A percentile compares a stretch with the other conserved stretches of the same genome.
phyloP scores from a whole-genome alignment of 805 yeast genomes.

The Pichia exigua region DNA sequence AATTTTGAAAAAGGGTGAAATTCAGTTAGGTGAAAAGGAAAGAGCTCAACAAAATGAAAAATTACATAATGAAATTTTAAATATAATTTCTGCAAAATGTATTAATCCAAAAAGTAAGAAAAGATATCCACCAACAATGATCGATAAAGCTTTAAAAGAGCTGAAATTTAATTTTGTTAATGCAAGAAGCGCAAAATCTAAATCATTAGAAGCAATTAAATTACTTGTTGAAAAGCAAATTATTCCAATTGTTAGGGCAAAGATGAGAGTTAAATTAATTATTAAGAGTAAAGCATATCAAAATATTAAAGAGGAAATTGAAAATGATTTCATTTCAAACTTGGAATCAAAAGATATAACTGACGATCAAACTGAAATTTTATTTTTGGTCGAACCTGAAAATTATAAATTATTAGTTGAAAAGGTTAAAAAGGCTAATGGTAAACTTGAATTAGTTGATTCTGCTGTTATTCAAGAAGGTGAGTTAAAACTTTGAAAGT shows the following conservation, averaged over 20 bases:
- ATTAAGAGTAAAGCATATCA: conserved; percentile 48
- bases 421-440: conserved; percentile 35
- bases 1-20: conserved; percentile 84
- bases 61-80: conserved; percentile 61
- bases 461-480: conserved; percentile 23
- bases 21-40: conserved; percentile 91
- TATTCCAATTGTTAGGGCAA: conserved; percentile 90
- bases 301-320: conserved; percentile 23
- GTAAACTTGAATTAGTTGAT: conserved; percentile 35
- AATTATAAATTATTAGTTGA: conserved; percentile 30
- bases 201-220: conserved; percentile 87
- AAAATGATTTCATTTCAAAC: conserved; percentile 9
- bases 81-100: conserved; percentile 80
- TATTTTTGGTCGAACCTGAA: conserved; percentile 19
- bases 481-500: conserved; percentile 4
- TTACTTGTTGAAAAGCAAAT: conserved; percentile 68
- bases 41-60: conserved; percentile 61
- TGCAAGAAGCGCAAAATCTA: conserved; percentile 55
- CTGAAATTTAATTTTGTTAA: conserved; percentile 73
- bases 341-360: conserved; percentile 8
- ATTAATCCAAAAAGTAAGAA: conserved; percentile 84
- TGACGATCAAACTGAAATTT: conserved; percentile 10
- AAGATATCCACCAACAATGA: conserved; percentile 91
- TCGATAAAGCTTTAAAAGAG: conserved; percentile 74
- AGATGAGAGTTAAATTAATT: conserved; percentile 75